Percentiles rank a stretch among this genome's conserved stretches.
phyloP scores from a whole-genome alignment of 2,329 filamentous ascomycete species.

The Pestalotiopsis sp. region DNA sequence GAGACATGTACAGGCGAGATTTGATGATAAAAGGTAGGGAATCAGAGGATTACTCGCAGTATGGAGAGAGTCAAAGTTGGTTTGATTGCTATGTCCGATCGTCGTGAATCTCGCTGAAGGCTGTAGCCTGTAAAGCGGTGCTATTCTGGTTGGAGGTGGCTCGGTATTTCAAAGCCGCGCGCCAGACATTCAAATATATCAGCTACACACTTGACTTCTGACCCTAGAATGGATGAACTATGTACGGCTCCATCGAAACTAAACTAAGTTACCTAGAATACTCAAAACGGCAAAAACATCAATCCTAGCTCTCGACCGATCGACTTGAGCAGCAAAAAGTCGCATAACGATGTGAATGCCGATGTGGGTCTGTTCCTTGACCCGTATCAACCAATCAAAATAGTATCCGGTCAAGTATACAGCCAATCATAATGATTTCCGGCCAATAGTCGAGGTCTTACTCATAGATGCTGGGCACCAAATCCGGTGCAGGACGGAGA shows the following conservation, averaged over 20 bases:
- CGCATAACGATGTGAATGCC: neutral
- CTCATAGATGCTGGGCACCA: neutral
- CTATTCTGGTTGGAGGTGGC: neutral
- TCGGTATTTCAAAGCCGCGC: neutral
- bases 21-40: neutral
- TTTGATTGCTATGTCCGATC: neutral
- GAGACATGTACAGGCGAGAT: neutral
- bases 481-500: neutral
- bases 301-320: neutral
- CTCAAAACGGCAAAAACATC: neutral
- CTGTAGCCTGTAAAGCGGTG: neutral
- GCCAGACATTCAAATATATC: neutral
- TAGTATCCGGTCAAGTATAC: neutral
- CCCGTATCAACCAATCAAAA: neutral
- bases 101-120: neutral
- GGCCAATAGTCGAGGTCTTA: neutral
- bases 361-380: neutral
- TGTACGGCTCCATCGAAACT: neutral
- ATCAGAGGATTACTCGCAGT: neutral
- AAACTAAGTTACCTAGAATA: neutral
- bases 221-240: neutral
- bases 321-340: neutral
- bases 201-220: neutral
- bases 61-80: neutral
- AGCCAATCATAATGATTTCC: neutral